Conservation (phyloP, 2,329 filamentous ascomycete species). For the Chaetothyriales sp. region DNA sequence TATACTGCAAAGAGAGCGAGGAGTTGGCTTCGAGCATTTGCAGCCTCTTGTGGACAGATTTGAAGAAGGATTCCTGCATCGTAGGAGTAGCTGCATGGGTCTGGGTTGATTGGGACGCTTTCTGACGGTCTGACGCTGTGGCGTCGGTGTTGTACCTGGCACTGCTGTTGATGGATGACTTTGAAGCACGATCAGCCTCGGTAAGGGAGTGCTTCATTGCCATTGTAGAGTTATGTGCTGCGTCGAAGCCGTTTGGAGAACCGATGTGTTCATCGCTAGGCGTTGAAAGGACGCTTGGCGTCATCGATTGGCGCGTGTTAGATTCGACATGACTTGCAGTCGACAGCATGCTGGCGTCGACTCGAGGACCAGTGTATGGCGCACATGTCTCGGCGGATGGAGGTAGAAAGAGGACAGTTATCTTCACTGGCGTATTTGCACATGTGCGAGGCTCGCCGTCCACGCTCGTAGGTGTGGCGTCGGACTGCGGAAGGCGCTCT, state of each 20-base stretch:
- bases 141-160: conserved; percentile 2
- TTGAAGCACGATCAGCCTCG: neutral
- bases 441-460: neutral
- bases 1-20: conserved; percentile 84
- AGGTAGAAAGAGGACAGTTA: neutral
- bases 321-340: neutral
- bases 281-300: neutral
- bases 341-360: neutral
- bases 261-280: neutral
- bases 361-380: neutral
- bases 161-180: conserved; percentile 2
- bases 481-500: neutral
- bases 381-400: neutral
- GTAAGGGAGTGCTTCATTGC: neutral
- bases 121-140: conserved; percentile 17
- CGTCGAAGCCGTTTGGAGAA: neutral
- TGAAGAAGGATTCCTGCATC: conserved; percentile 96
- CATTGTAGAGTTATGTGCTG: conserved; percentile 1
- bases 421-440: neutral
- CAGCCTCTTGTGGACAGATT: conserved; percentile 83
- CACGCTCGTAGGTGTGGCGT: neutral
- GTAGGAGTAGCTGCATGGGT: conserved; percentile 53
- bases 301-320: neutral
- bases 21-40: conserved; percentile 86
- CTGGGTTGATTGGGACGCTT: conserved; percentile 28